Evolutionary conservation across 2,329 filamentous ascomycete genomes (phyloP).

Genomic region (Calonectria henricotiae): DNA sequence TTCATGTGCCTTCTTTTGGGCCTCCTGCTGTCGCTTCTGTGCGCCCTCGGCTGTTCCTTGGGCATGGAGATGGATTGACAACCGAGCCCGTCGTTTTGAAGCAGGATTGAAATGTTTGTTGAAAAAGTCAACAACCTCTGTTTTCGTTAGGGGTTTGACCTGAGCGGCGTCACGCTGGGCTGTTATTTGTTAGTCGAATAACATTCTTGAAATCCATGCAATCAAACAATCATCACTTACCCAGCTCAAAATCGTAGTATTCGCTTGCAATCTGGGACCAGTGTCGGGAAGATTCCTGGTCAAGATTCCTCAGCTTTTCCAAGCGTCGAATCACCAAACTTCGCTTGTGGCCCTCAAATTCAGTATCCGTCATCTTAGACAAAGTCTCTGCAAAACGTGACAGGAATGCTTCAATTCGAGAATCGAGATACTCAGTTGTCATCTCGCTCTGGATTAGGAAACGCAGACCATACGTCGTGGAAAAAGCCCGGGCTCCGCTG

Average conservation of each 20-base stretch:
- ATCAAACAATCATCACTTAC: conserved; percentile 67
- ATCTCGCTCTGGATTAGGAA: conserved; percentile 96
- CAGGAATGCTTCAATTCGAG: conserved; percentile 90
- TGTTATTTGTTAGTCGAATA: conserved; percentile 56
- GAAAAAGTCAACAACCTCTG: conserved; percentile 87
- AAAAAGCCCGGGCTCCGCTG: conserved; percentile 80
- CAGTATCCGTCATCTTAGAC: conserved; percentile 82
- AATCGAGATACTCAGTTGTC: conserved; percentile 86
- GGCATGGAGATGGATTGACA: conserved; percentile 87
- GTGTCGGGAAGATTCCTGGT: conserved; percentile 85
- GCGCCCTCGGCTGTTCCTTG: conserved; percentile 71
- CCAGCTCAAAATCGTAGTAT: conserved; percentile 90
- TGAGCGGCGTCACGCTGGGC: conserved; percentile 83
- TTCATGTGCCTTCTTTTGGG: conserved; percentile 57
- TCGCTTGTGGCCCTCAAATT: conserved; percentile 93
- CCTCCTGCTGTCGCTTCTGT: conserved; percentile 65
- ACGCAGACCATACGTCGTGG: conserved; percentile 88
- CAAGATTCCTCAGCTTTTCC: conserved; percentile 93
- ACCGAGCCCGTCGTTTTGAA: conserved; percentile 83
- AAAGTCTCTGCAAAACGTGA: conserved; percentile 77
- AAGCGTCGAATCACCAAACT: conserved; percentile 89
- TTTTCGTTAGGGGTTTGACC: conserved; percentile 83
- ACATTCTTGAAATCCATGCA: not conserved
- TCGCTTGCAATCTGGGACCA: conserved; percentile 91
- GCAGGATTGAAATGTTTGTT: conserved; percentile 81